Conservation (phyloP, 768 basidiomycete genomes). For the Tephrocybe sp. region DNA sequence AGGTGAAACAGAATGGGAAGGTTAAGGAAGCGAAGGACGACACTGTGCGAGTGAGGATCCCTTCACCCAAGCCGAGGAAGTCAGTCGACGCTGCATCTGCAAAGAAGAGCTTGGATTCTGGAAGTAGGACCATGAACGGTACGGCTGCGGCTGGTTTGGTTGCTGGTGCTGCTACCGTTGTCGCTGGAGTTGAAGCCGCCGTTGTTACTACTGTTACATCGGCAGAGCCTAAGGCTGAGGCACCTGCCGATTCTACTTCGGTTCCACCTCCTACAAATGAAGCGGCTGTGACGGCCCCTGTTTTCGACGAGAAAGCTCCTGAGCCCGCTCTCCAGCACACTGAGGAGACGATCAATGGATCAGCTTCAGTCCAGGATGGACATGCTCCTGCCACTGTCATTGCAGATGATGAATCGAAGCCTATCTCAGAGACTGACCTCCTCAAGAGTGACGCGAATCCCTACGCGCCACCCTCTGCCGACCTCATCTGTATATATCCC, state of each 20-base stretch:
- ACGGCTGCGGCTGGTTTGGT: constrained; percentile 15
- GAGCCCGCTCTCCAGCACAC: background rate
- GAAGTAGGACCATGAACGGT: constrained; percentile 9
- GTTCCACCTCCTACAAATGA: constrained; percentile 2
- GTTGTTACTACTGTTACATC: constrained; percentile 4
- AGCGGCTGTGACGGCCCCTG: background rate
- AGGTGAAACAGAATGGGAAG: background rate
- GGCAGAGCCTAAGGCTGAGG: constrained; percentile 4
- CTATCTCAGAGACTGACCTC: background rate
- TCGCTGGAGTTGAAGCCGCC: constrained; percentile 20
- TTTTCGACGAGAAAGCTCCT: background rate
- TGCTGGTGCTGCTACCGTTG: constrained; percentile 21
- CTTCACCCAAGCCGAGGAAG: constrained; percentile 28
- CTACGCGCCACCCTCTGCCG: background rate
- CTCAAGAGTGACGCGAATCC: background rate
- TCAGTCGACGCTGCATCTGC: constrained; percentile 18
- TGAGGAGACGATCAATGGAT: background rate
- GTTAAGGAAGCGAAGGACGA: constrained; percentile 7
- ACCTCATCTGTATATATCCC: background rate
- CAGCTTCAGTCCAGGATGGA: background rate
- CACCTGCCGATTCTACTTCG: background rate
- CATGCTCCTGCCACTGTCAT: background rate
- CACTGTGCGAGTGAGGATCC: constrained; percentile 27
- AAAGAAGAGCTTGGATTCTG: constrained; percentile 19
- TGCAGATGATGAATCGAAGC: background rate